These are phyloP conservation scores for Blastobotrys elegans DNA, from an alignment of 1,139 yeast species.

Conservation along the genomic window DNA sequence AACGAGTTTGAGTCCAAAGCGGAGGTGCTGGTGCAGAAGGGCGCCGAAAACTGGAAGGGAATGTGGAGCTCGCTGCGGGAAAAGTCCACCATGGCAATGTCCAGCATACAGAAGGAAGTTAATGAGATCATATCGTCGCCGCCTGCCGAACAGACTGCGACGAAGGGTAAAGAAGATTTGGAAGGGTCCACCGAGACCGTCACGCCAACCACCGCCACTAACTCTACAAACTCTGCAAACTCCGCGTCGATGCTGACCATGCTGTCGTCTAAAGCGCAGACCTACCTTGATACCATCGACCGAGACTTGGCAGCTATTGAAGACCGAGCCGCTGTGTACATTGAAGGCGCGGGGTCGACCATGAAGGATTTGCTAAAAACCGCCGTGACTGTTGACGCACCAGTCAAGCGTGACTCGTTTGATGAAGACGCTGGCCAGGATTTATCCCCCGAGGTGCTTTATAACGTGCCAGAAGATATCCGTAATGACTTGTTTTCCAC, in stretches of 20 bases:
- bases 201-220: background rate
- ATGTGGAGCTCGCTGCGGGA: slow-evolving; percentile 37
- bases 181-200: slow-evolving; percentile 18
- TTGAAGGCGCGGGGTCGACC: slow-evolving; percentile 48
- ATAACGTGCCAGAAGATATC: slow-evolving; percentile 40
- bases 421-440: slow-evolving; percentile 32
- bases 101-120: slow-evolving; percentile 35
- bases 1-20: slow-evolving; percentile 49
- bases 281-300: slow-evolving; percentile 61
- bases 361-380: slow-evolving; percentile 47
- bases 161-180: slow-evolving; percentile 1
- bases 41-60: slow-evolving; percentile 37
- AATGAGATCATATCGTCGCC: slow-evolving; percentile 24
- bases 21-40: slow-evolving; percentile 44
- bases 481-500: slow-evolving; percentile 42
- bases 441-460: slow-evolving; percentile 39
- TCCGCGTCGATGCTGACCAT: slow-evolving; percentile 30
- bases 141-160: slow-evolving; percentile 9
- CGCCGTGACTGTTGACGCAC: slow-evolving; percentile 43
- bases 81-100: slow-evolving; percentile 40
- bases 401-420: slow-evolving; percentile 18
- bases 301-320: slow-evolving; percentile 64
- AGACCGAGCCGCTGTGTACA: slow-evolving; percentile 55
- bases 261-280: slow-evolving; percentile 45
- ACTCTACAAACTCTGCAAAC: background rate